Conservation (phyloP, 768 basidiomycete genomes). For the Tylopilus felleus region DNA sequence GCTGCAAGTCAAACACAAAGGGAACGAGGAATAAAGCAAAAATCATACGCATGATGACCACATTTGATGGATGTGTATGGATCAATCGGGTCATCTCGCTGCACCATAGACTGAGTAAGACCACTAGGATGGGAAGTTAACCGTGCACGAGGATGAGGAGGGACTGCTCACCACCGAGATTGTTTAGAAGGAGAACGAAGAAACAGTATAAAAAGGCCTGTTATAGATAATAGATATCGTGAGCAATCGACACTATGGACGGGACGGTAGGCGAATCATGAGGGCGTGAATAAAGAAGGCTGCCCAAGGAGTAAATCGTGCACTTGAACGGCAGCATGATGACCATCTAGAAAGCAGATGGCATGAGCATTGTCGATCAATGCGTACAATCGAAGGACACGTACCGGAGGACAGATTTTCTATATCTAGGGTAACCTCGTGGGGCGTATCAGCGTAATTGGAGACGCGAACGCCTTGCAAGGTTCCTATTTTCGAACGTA, state of each 20-base stretch:
- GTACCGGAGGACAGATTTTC: too few relatives aligned
- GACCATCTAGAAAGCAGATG: too few relatives aligned
- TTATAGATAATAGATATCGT: not conserved
- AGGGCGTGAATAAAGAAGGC: constrained; percentile 98
- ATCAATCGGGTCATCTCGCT: constrained; percentile 91
- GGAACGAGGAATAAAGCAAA: constrained; percentile 9
- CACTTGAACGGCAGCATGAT: too few relatives aligned
- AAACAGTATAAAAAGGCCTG: constrained; percentile 94
- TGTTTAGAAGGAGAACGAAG: constrained; percentile 76
- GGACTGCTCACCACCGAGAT: constrained; percentile 90
- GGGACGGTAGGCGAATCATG: constrained; percentile 47
- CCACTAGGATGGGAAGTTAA: constrained; percentile 79
- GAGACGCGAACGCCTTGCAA: too few relatives aligned
- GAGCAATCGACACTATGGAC: not conserved
- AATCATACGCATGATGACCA: constrained; percentile 79
- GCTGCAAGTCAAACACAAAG: not conserved
- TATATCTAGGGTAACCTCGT: too few relatives aligned
- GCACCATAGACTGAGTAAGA: constrained; percentile 83
- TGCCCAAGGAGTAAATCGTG: constrained; percentile 86
- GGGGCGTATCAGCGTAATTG: too few relatives aligned
- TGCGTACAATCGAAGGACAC: too few relatives aligned
- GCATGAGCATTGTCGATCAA: too few relatives aligned
- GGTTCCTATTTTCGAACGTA: too few relatives aligned
- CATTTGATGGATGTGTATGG: constrained; percentile 93
- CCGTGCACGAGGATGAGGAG: constrained; percentile 91